phyloP scores from a whole-genome alignment of 306 rosid species.

The Ceratonia siliqua region DNA sequence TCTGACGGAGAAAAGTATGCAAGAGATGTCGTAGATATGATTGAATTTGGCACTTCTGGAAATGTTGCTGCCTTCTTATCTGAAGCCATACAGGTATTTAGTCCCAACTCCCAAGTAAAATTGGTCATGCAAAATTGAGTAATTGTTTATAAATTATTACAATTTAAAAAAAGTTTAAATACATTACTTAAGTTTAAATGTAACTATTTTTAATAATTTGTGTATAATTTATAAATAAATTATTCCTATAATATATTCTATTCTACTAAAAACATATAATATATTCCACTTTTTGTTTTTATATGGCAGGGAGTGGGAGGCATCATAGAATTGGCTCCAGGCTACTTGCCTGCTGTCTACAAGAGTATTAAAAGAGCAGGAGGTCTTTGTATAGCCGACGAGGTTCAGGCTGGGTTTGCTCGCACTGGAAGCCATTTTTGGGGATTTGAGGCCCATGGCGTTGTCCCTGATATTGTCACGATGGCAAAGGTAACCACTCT shows the following conservation, averaged over 20 bases:
- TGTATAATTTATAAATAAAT: no score
- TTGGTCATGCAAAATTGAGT: not conserved
- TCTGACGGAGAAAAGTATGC: slow-evolving; percentile 91
- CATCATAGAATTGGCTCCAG: slow-evolving; percentile 82
- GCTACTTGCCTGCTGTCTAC: slow-evolving; percentile 79
- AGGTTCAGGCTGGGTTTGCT: slow-evolving; percentile 85
- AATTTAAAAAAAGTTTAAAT: no score
- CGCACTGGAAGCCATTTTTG: slow-evolving; percentile 93
- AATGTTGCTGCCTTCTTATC: slow-evolving; percentile 80
- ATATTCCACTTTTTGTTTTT: not conserved
- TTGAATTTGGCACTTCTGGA: slow-evolving; percentile 88
- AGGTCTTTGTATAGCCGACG: slow-evolving; percentile 94
- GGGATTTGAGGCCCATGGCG: slow-evolving; percentile 94
- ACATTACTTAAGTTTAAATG: no score
- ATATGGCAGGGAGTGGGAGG: slow-evolving; percentile 87
- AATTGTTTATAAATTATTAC: no score
- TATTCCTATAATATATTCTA: no score
- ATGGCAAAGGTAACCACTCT: slow-evolving; percentile 75
- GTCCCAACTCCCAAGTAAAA: not conserved
- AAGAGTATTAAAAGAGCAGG: slow-evolving; percentile 68
- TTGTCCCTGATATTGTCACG: slow-evolving; percentile 92
- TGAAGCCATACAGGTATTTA: slow-evolving; percentile 82
- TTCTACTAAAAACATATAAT: no score
- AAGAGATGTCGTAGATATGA: slow-evolving; percentile 77
- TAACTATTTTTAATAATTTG: no score